phyloP scores from a whole-genome alignment of 2,329 filamentous ascomycete genomes.

The Trichoderma aggressivum region DNA sequence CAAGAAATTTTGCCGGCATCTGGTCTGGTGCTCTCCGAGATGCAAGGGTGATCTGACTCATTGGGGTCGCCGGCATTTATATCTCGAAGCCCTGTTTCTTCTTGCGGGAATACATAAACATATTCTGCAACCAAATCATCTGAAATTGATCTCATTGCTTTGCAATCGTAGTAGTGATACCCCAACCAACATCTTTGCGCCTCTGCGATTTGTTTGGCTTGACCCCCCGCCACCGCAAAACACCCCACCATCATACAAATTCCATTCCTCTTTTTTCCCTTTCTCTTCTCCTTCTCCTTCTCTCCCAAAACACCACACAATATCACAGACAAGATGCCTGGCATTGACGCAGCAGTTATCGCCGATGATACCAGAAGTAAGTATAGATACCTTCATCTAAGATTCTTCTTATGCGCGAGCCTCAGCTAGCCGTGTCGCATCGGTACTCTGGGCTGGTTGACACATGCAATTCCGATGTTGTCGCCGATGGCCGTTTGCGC shows the following conservation, averaged over 20 bases:
- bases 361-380: constrained; percentile 46
- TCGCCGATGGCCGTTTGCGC: background rate
- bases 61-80: background rate
- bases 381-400: constrained; percentile 9
- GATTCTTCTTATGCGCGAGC: background rate
- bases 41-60: constrained; percentile 16
- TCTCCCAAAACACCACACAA: background rate
- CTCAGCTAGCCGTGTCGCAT: background rate
- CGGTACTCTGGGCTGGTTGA: background rate
- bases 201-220: constrained; percentile 1
- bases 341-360: constrained; percentile 39
- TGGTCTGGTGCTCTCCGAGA: constrained; percentile 7
- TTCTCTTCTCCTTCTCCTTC: background rate
- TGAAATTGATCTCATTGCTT: background rate
- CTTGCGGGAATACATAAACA: background rate
- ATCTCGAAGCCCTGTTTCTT: background rate
- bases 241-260: constrained; percentile 1
- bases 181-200: background rate
- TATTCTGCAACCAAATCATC: background rate
- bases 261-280: background rate
- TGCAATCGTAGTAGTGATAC: constrained; percentile 3
- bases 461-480: background rate
- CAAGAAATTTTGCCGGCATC: background rate
- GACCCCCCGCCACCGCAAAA: constrained; percentile 10
- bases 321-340: constrained; percentile 36